Evolutionary conservation across 1,139 yeast species (phyloP), one percentile per base, ranked within the genome.

Genomic region (Diutina siamensis): DNA sequence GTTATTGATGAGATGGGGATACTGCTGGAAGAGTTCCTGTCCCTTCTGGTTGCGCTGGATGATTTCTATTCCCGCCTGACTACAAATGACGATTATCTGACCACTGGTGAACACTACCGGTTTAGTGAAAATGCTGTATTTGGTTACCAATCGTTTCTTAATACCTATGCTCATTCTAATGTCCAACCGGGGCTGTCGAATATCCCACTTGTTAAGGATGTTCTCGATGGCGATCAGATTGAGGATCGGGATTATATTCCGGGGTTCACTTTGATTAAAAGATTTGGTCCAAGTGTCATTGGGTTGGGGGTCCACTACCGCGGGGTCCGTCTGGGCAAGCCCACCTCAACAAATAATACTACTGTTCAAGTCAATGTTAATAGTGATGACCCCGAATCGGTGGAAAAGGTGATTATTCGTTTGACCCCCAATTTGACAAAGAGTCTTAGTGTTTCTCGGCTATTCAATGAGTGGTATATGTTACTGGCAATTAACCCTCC

Each of bases 381-480:
- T n/a, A n/a, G n/a, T n/a, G n/a, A n/a, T n/a, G n/a, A n/a, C n/a
- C n/a, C n/a, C n/a, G n/a, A n/a, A n/a, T n/a, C n/a, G n/a, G n/a
- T 55, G 3, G 51, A 54, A 2, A 48, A 49, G 13, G 63, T 57
- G 9, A 47, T 63, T 4, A 46, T 65, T 21, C 57, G 65, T 31
- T 44, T 64, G 17, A 58, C 64, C 10, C 60, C 67, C 2, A 62
- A 62, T 41, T 46, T 55, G 41, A 40, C 49, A n/a, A 54, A 55
- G 17, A 49, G 49, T 28, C 50, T 53, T 22, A 54, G 61, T 8
- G 49, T 59, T 12, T 56, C 62, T 2, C 55, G 65, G 21, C 57
- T 65, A 35, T 51, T 65, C 20, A 65, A 64, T 51, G 68, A 64
- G 50, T 65, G 71, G 71, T 62, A 61, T 50, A 44, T 63, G 13